A percentile compares a stretch with the other conserved stretches of the same genome.
phyloP scores from a whole-genome alignment of 2,329 filamentous ascomycete genomes.

The Cladosporium colombiae region DNA sequence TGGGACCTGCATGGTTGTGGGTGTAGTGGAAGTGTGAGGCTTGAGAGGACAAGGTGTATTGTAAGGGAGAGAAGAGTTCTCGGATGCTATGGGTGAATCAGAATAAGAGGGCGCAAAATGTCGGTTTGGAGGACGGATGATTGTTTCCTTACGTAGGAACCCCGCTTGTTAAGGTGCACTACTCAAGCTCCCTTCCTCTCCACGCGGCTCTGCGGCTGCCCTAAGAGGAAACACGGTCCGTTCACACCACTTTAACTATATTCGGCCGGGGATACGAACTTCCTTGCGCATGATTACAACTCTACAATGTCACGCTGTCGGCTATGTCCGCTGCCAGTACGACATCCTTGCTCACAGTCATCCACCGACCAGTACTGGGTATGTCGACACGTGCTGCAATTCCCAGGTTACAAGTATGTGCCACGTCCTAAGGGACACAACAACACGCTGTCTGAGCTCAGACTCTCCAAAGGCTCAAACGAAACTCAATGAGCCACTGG shows the following conservation, averaged over 20 bases:
- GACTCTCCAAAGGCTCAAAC: background rate
- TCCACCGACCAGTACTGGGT: too few species aligned
- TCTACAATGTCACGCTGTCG: background rate
- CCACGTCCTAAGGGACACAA: too few species aligned
- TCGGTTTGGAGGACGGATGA: background rate
- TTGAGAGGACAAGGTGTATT: background rate
- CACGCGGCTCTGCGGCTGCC: constrained; percentile 8
- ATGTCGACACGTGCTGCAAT: too few species aligned
- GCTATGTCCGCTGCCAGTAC: background rate
- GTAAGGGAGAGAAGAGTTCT: background rate
- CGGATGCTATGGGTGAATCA: background rate
- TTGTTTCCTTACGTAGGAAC: background rate
- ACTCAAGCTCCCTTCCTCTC: background rate
- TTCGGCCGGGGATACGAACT: background rate
- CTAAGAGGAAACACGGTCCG: background rate
- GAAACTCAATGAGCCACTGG: background rate
- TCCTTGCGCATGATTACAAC: background rate
- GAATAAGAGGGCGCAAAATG: background rate
- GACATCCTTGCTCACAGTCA: background rate
- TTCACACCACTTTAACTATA: background rate
- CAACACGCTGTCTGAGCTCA: background rate
- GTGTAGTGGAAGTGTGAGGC: background rate
- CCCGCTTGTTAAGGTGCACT: background rate
- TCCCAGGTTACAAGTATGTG: too few species aligned
- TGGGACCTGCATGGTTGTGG: constrained; percentile 68